phyloP scores from a whole-genome alignment of 2,329 filamentous ascomycete genomes.

The Alternaria sp. region DNA sequence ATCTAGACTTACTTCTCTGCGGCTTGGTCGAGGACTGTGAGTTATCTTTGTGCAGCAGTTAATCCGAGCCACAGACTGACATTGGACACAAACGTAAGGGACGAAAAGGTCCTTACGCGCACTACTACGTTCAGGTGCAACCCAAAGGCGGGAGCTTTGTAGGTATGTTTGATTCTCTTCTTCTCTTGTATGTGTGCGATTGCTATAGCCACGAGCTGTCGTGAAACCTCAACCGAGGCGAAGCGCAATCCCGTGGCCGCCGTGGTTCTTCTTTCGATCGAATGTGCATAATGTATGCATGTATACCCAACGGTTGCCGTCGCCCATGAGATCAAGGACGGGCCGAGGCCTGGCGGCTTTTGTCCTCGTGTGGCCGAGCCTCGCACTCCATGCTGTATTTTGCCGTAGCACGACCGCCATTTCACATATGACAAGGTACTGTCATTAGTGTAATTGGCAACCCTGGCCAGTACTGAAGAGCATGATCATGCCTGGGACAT shows the following conservation, averaged over 20 bases:
- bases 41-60: neutral
- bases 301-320: constrained; percentile 8
- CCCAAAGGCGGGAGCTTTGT: constrained; percentile 72
- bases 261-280: constrained; percentile 3
- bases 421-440: constrained; percentile 8
- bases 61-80: constrained; percentile 29
- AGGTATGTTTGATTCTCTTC: constrained; percentile 60
- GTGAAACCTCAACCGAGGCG: constrained; percentile 1
- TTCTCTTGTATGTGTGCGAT: constrained; percentile 3
- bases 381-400: constrained; percentile 8
- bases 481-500: constrained; percentile 2
- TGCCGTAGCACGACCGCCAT: constrained; percentile 11
- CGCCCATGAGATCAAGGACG: constrained; percentile 8
- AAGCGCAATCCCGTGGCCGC: constrained; percentile 10
- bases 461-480: constrained; percentile 1
- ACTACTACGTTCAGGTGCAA: constrained; percentile 86
- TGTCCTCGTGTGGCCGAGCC: constrained; percentile 9
- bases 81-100: constrained; percentile 74
- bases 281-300: constrained; percentile 12
- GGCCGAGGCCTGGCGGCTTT: neutral
- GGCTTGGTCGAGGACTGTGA: constrained; percentile 5
- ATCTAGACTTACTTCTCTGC: constrained; percentile 6
- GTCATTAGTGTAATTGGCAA: neutral
- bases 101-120: constrained; percentile 71
- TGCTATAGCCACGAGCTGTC: constrained; percentile 3